Base-by-base conservation (phyloP, 208 protist genomes). In the Trypanosoma brucei region DNA sequence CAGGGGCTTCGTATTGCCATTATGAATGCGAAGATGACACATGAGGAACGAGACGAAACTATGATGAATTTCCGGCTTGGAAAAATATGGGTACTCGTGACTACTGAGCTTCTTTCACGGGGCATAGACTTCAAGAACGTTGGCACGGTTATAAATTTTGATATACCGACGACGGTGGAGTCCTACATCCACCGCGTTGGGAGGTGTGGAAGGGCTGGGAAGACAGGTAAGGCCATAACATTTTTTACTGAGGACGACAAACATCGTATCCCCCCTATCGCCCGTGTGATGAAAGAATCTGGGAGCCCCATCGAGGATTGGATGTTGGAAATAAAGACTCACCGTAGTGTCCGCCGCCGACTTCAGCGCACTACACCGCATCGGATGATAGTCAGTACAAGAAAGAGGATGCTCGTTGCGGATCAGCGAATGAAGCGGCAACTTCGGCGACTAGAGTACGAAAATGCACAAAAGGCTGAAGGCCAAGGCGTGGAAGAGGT, bases 81-180 rank as follows among this genome's bases (percentile, higher is more conserved):
- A 58, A 88, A 97, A 63, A 96, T 98, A 33, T 99, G 96, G 94
- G 72, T 98, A 3, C 82, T 99, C 45, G 94, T 99, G 58, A 93
- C 92, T 48, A 99, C 98, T 13, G 97, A 99, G 46, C 76, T 99
- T 50, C 88, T 99, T 60, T 93, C 94, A 3, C 88, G 98, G 42
- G 98, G 98, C 78, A 97, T 99, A 57, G 97, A 99, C 75, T 99
- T 99, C 69, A 97, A 97, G 59, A 97, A 96, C 60, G 92, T 99
- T 34, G 86, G 86, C 50, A 91, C 89, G 4, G 98, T 99, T 31
- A 97, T 99, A 79, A 99, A 99, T 83, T 99, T 98, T 73, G 98
- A 99, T 75, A 96, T 99, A 54, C 98, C 98, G 1, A 79, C 91
- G 9, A 96, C 91, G 1, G 72, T 97, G 4, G 84, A 95, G 38